These are phyloP conservation scores for Rhizophagus clarus DNA, from an alignment of 192 early-diverging fungal genomes.

Conservation along the genomic window DNA sequence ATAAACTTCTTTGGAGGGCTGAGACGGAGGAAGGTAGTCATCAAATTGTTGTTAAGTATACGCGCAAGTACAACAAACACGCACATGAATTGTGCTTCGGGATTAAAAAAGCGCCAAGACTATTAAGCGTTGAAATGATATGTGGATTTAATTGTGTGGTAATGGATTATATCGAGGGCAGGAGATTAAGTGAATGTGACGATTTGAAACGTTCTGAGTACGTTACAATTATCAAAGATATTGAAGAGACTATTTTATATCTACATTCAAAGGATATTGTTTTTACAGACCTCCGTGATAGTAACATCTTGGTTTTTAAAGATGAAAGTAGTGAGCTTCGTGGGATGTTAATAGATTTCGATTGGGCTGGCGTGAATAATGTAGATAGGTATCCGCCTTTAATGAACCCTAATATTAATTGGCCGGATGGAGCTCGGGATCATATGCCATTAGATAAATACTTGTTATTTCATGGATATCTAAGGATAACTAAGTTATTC, in stretches of 20 bases:
- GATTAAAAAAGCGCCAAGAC: slow-evolving; percentile 5
- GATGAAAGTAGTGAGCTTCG: no score
- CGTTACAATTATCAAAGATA: neutral
- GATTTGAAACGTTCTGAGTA: neutral
- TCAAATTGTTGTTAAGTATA: slow-evolving; percentile 17
- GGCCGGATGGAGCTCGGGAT: no score
- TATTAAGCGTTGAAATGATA: neutral
- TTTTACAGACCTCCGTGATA: slow-evolving; percentile 9
- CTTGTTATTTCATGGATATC: no score
- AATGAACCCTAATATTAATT: no score
- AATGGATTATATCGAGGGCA: slow-evolving; percentile 7
- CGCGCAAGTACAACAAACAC: neutral
- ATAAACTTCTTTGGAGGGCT: slow-evolving; percentile 13
- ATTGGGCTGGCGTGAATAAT: no score
- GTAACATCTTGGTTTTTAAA: neutral
- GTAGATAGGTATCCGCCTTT: neutral
- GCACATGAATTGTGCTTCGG: neutral
- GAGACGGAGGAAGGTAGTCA: neutral
- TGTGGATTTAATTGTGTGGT: neutral
- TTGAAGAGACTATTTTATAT: neutral
- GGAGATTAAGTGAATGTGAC: neutral
- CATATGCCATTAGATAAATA: no score
- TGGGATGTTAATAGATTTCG: no score
- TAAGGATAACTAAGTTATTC: no score
- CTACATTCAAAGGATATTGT: slow-evolving; percentile 1